Conservation (phyloP, 352 stramenopile genomes). For the Pilasporangium apinafurcum region DNA sequence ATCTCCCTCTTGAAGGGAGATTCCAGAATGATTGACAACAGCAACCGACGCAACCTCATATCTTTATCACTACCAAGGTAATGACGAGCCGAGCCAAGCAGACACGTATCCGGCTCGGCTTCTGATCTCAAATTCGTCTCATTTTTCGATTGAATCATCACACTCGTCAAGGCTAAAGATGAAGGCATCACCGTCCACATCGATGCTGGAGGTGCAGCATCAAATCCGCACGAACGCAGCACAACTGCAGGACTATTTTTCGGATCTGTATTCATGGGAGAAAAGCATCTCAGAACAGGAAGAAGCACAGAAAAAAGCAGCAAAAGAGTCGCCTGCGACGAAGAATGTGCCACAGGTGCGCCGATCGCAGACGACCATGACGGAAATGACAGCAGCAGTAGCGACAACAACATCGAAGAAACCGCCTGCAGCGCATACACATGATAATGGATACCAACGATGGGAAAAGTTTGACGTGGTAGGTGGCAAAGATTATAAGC, state of each 20-base stretch:
- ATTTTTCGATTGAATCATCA: too few species aligned
- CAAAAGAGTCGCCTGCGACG: not conserved
- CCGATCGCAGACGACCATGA: slow-evolving; percentile 9
- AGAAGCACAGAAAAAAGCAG: slow-evolving; percentile 16
- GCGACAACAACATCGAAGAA: slow-evolving; percentile 8
- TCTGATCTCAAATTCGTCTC: too few species aligned
- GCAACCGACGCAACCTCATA: too few species aligned
- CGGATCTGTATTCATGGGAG: slow-evolving; percentile 74
- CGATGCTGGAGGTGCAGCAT: slow-evolving; percentile 65
- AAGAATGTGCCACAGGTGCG: slow-evolving; percentile 12
- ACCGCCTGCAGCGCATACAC: slow-evolving; percentile 60
- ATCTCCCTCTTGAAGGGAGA: too few species aligned
- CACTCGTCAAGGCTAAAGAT: slow-evolving; percentile 4
- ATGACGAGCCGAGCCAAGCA: not conserved
- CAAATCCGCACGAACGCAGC: slow-evolving; percentile 79
- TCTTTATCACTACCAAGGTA: too few species aligned
- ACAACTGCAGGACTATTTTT: slow-evolving; percentile 73
- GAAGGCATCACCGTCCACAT: slow-evolving; percentile 8
- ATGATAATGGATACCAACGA: slow-evolving; percentile 88
- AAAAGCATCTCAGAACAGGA: slow-evolving; percentile 61
- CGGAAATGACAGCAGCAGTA: not conserved
- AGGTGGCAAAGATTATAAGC: too few species aligned
- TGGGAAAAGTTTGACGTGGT: slow-evolving; percentile 89
- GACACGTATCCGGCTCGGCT: too few species aligned
- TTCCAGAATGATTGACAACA: too few species aligned